These are phyloP conservation scores for Amoeboradix gromovi DNA, from an alignment of 371 early-diverging fungal genomes.

Conservation along the genomic window DNA sequence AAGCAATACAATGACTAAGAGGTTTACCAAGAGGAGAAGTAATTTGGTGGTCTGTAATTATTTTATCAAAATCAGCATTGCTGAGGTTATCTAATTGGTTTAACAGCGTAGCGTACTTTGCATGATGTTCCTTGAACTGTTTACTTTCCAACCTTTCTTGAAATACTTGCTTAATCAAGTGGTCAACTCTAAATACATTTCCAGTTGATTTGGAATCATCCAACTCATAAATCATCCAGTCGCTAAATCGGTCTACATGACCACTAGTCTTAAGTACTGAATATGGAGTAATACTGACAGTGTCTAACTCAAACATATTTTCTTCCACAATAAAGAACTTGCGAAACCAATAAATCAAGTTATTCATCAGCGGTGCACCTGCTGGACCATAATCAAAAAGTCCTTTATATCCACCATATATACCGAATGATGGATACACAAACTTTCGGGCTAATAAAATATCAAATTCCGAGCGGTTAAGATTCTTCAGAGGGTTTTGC, in stretches of 20 bases:
- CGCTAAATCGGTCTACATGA: constrained; percentile 97
- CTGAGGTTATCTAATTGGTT: constrained; percentile 63
- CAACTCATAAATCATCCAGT: constrained; percentile 63
- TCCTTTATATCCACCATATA: constrained; percentile 26
- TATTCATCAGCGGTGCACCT: constrained; percentile 77
- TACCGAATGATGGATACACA: constrained; percentile 9
- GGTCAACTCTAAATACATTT: constrained; percentile 94
- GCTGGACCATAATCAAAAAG: constrained; percentile 96
- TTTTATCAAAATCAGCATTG: constrained; percentile 51
- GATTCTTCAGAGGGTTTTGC: no score
- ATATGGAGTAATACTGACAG: constrained; percentile 84
- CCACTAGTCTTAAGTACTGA: constrained; percentile 96
- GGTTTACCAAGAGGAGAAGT: constrained; percentile 70
- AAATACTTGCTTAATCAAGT: constrained; percentile 77
- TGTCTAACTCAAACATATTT: constrained; percentile 95
- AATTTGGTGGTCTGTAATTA: constrained; percentile 62
- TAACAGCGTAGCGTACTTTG: background rate
- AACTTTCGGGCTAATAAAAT: constrained; percentile 9
- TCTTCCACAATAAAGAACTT: constrained; percentile 93
- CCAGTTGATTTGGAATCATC: constrained; percentile 49
- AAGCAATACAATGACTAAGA: constrained; percentile 61
- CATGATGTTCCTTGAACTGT: background rate
- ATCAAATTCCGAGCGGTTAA: constrained; percentile 6
- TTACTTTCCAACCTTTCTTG: constrained; percentile 43
- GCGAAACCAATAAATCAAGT: constrained; percentile 73